These are phyloP conservation scores for Comarum palustre DNA, from an alignment of 306 rosid genomes.

Conservation along the genomic window DNA sequence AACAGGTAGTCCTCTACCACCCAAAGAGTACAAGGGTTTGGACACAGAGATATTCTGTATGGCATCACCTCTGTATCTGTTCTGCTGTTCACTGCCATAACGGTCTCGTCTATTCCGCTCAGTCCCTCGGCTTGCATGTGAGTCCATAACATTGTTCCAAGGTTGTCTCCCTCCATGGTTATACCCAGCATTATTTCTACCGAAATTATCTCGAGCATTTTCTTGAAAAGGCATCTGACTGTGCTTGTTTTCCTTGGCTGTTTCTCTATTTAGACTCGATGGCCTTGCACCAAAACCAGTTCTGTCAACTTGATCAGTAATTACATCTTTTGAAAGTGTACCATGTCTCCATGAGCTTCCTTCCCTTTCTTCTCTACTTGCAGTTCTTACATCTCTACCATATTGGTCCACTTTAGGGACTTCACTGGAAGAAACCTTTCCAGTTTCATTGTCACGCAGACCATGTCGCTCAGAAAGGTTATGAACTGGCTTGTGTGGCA, in stretches of 20 bases:
- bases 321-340: slow-evolving; percentile 48
- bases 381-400: slow-evolving; percentile 43
- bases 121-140: slow-evolving; percentile 44
- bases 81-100: slow-evolving; percentile 50
- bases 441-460: slow-evolving; percentile 70
- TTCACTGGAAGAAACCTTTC: slow-evolving; percentile 63
- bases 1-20: slow-evolving; percentile 59
- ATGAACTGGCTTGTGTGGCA: slow-evolving; percentile 57
- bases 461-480: slow-evolving; percentile 54
- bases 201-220: slow-evolving; percentile 43
- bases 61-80: slow-evolving; percentile 52
- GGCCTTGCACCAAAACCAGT: slow-evolving; percentile 45
- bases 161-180: slow-evolving; percentile 62
- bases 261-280: slow-evolving; percentile 42
- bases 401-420: slow-evolving; percentile 57
- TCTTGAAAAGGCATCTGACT: slow-evolving; percentile 42
- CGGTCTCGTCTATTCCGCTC: slow-evolving; percentile 48
- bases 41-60: slow-evolving; percentile 40
- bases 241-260: slow-evolving; percentile 50
- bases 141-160: slow-evolving; percentile 52
- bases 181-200: slow-evolving; percentile 58
- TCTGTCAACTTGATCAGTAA: slow-evolving; percentile 42
- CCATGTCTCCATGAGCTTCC: slow-evolving; percentile 63
- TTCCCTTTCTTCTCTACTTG: slow-evolving; percentile 61
- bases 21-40: slow-evolving; percentile 51